A percentile compares a stretch with the other conserved stretches of the same genome.
Evolutionary conservation across 345 rosid genomes (phyloP).

Genomic region (Eucalyptus curtisii): DNA sequence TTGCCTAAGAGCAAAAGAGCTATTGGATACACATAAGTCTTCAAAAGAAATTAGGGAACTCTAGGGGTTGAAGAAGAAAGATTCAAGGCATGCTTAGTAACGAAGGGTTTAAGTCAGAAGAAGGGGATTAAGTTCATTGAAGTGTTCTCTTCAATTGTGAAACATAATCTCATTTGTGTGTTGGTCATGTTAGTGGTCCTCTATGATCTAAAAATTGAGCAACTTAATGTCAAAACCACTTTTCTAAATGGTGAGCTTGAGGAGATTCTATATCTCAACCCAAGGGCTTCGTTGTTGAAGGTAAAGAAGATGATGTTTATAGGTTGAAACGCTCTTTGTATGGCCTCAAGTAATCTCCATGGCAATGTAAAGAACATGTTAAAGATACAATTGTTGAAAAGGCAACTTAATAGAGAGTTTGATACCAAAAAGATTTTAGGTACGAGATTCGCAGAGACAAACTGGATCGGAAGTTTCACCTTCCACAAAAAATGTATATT

Average conservation of each 20-base stretch:
- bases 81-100: too few relatives aligned
- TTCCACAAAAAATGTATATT: background rate
- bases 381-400: background rate
- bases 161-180: background rate
- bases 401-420: background rate
- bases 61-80: too few relatives aligned
- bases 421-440: background rate
- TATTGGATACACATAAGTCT: too few relatives aligned
- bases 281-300: background rate
- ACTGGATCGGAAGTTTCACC: background rate
- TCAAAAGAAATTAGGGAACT: too few relatives aligned
- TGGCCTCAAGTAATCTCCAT: background rate
- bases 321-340: background rate
- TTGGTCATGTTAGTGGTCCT: background rate
- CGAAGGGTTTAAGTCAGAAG: too few relatives aligned
- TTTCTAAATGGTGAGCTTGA: background rate
- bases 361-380: background rate
- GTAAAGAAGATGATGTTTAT: background rate
- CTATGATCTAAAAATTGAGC: background rate
- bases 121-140: background rate
- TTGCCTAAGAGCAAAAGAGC: too few relatives aligned
- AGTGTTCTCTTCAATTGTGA: background rate
- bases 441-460: background rate
- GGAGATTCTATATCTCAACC: background rate
- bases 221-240: background rate